phyloP scores from a whole-genome alignment of 2,329 filamentous ascomycete species.

The Hymenoscyphus repandus region DNA sequence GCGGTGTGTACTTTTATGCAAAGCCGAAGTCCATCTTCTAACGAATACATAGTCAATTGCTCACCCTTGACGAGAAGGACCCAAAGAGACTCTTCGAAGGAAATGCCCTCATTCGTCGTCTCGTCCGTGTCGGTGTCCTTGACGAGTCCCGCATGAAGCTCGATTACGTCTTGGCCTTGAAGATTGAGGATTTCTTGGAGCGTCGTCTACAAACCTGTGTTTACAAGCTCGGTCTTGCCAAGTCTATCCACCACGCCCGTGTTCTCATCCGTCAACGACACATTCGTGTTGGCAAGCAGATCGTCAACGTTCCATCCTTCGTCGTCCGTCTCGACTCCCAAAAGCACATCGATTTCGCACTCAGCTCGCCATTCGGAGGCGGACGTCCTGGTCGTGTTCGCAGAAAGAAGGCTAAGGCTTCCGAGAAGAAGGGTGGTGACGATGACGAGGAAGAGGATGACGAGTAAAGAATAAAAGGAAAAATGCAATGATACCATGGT shows the following conservation, averaged over 20 bases:
- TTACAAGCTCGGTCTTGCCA: slow-evolving; percentile 99
- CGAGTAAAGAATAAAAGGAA: slow-evolving; percentile 34
- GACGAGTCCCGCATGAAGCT: slow-evolving; percentile 99
- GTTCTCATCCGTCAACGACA: slow-evolving; percentile 99
- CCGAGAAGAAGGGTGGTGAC: slow-evolving; percentile 74
- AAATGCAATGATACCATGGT: slow-evolving; percentile 16
- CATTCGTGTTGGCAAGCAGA: slow-evolving; percentile 99
- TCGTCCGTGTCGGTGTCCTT: slow-evolving; percentile 98
- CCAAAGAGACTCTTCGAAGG: slow-evolving; percentile 99
- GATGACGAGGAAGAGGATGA: slow-evolving; percentile 83
- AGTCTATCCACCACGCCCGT: slow-evolving; percentile 99
- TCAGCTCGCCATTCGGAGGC: slow-evolving; percentile 96
- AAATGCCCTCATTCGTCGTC: slow-evolving; percentile 99
- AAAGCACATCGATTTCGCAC: slow-evolving; percentile 99
- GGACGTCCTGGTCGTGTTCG: slow-evolving; percentile 95
- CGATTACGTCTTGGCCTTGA: slow-evolving; percentile 99
- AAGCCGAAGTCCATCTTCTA: slow-evolving; percentile 3
- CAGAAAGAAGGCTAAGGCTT: slow-evolving; percentile 99
- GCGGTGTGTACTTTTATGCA: slow-evolving; percentile 59
- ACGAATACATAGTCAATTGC: slow-evolving; percentile 72
- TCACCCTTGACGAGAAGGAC: slow-evolving; percentile 99
- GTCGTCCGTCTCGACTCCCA: slow-evolving; percentile 99
- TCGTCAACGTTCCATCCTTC: slow-evolving; percentile 99
- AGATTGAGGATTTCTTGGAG: slow-evolving; percentile 99
- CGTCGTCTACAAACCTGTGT: slow-evolving; percentile 99